phyloP scores from a whole-genome alignment of 805 yeast genomes.

The Saturnispora serradocipensis region DNA sequence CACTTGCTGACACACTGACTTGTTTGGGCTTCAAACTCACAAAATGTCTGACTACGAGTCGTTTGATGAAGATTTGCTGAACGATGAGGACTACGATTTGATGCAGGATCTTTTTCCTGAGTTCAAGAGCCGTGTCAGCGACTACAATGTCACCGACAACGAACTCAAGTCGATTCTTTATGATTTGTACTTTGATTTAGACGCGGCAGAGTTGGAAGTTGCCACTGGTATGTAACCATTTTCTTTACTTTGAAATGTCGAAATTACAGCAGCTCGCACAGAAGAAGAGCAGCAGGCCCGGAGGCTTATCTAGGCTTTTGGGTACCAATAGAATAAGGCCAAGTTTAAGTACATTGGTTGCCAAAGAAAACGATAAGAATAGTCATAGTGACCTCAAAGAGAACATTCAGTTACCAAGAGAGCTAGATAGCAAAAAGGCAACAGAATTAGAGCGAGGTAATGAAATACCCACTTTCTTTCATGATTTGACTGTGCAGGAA shows the following conservation, averaged over 20 bases:
- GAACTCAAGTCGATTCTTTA: slow-evolving; percentile 12
- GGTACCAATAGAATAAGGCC: not conserved
- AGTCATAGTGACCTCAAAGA: not conserved
- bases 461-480: not conserved
- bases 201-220: slow-evolving; percentile 8
- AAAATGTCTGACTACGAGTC: slow-evolving; percentile 9
- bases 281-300: slow-evolving; percentile 3
- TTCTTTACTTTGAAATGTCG: slow-evolving; percentile 9
- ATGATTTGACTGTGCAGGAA: not conserved
- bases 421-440: not conserved
- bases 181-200: slow-evolving; percentile 10
- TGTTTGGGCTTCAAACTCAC: not conserved
- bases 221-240: slow-evolving; percentile 10
- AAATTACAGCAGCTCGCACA: slow-evolving; percentile 15
- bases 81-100: slow-evolving; percentile 32
- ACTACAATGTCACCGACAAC: not conserved
- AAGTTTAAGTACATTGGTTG: not conserved
- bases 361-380: not conserved
- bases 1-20: not conserved
- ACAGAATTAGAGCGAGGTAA: not conserved
- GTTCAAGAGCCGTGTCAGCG: not conserved
- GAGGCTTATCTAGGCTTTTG: not conserved
- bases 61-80: slow-evolving; percentile 30
- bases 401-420: not conserved
- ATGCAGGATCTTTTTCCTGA: slow-evolving; percentile 12